phyloP scores from a whole-genome alignment of 192 early-diverging fungal genomes.

The Chytriomyces confervae region DNA sequence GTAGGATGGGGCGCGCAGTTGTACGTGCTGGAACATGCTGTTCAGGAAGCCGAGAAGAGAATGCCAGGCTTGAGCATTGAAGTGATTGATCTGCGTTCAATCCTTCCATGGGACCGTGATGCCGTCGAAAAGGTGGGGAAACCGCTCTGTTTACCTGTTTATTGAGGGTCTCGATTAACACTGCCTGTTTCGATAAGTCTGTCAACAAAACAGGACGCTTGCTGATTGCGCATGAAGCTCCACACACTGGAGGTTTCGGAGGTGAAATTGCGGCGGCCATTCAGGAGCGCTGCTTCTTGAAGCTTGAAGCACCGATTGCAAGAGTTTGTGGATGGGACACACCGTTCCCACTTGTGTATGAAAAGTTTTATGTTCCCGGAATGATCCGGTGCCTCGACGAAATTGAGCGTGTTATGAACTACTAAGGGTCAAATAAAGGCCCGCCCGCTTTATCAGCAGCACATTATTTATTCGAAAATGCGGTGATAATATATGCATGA shows the following conservation, averaged over 20 bases:
- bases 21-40: constrained; percentile 91
- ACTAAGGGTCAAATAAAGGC: constrained; percentile 40
- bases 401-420: constrained; percentile 81
- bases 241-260: constrained; percentile 86
- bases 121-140: constrained; percentile 71
- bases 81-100: constrained; percentile 89
- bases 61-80: constrained; percentile 87
- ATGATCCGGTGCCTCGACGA: constrained; percentile 84
- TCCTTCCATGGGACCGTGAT: constrained; percentile 91
- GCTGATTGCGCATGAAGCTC: constrained; percentile 93
- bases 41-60: constrained; percentile 82
- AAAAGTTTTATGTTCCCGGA: constrained; percentile 92
- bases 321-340: constrained; percentile 88
- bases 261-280: constrained; percentile 88
- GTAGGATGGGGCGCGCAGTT: constrained; percentile 93
- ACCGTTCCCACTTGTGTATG: constrained; percentile 92
- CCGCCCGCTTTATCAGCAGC: no score
- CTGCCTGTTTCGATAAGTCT: constrained; percentile 52
- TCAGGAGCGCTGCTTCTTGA: constrained; percentile 90
- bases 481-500: no score
- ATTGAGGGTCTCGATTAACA: constrained; percentile 9
- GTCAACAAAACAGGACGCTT: constrained; percentile 94
- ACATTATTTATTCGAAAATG: no score
- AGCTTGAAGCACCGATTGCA: constrained; percentile 88
- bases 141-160: constrained; percentile 9